Base-by-base conservation (phyloP, 176 grass and related monocot species). In the Microstegium vimineum region DNA sequence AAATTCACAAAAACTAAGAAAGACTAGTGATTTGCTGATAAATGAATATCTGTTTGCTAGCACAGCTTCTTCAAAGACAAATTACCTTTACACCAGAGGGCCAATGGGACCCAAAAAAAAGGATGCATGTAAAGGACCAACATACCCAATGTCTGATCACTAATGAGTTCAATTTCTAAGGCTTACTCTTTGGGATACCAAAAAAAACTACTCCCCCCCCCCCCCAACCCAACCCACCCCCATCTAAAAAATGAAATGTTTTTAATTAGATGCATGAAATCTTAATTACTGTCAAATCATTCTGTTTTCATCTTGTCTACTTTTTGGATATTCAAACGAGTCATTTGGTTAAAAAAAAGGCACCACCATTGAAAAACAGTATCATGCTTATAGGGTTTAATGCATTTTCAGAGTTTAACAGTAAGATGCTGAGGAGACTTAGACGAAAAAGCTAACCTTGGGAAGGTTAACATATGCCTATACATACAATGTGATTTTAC, bases 31-130 rank as follows among this genome's bases (percentile, higher is more conserved):
- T 79, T 34, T 33, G 3, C 20, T 47, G 30, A 49, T 3, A 15
- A 15, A 65, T 34, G 41, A 47, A 33, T 49, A 67, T 36, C 8
- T 47, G 6, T 57, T 74, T 51, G 3, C 12, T 80, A 36, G 25
- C 59, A 67, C 20, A 80, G 13, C n/a, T 69, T 69, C 17, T 28
- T 26, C 57, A 36, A 72, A n/a, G 38, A 90, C 69, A 82, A 23
- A 14, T 31, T 61, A 41, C 6, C n/a, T 34, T 34, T 71, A 27
- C n/a, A 77, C 0, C 52, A 46, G 18, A 64, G 37, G 42, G 26
- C 15, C 16, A 30, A 38, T 8, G 16, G 26, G 36, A 30, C 11
- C 41, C 42, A 12, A 14, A 54, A n/a, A n/a, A 45, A 65, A 46
- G 61, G 33, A 79, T 70, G 28, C n/a, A 51, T 40, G 25, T 8